Base-by-base conservation (phyloP, 192 early-diverging fungal genomes). In the Gorgonomyces haynaldii region DNA sequence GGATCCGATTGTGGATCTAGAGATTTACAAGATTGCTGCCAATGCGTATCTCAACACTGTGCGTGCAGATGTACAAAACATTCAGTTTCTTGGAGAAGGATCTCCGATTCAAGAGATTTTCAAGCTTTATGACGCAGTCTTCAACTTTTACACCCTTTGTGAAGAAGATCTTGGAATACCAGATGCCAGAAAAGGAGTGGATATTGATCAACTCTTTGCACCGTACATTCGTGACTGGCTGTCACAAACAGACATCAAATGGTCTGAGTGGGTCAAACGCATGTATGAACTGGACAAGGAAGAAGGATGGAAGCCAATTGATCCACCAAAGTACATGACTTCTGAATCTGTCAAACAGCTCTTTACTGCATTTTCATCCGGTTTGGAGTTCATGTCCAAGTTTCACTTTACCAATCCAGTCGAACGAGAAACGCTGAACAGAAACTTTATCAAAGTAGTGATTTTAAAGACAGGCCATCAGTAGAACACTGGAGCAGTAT, bases 301-400 rank as follows among this genome's bases (percentile, higher is more conserved):
- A 66, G 36, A 56, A 9, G 4, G 23, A 16, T 49, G 21, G 57
- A 69, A 21, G 70, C 70, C 56, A 44, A 66, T 25, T 57, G 54
- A 47, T 57, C 69, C 36, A 41, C 72, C 72, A 17, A 41, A 50
- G n/a, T 37, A 52, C 24, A 62, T 72, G 19, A 69, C 82, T 57
- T 89, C 86, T 1, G 77, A 82, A 3, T 89, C 86, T 1, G 76
- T 87, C 24, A 65, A 81, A 15, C 85, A 90, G 55, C 47, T 90
- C 3, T 90, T 89, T 58, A 74, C 76, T n/a, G 76, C 75, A 37
- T 87, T 87, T 58, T 70, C 85, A 45, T 69, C 74, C 42, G 78
- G 81, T 3, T 49, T 87, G 37, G 70, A 74, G 13, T 89, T 83
- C 51, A 53, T 88, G 8, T 72, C 76, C 32, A 67, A 74, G 38